Evolutionary conservation across 2,329 filamentous ascomycete species (phyloP).

Genomic region (Clathrospora elynae): DNA sequence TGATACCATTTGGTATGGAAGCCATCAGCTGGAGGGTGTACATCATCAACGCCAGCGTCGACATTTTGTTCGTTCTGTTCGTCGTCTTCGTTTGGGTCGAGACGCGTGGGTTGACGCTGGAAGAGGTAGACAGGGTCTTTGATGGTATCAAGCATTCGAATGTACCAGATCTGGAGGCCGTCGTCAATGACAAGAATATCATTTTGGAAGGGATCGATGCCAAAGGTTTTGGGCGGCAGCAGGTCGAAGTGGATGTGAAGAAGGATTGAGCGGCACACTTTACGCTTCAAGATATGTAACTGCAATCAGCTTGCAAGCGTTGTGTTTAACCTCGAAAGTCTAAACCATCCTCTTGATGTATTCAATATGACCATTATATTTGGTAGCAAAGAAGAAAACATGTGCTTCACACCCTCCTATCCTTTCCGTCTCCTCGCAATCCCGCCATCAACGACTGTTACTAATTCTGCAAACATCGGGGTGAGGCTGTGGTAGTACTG

Average conservation of each 20-base stretch:
- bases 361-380: too few relatives aligned
- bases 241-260: background rate
- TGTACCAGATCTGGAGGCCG: constrained; percentile 21
- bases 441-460: constrained; percentile 29
- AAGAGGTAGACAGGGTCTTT: constrained; percentile 26
- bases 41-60: constrained; percentile 26
- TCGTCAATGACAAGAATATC: constrained; percentile 12
- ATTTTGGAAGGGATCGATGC: constrained; percentile 9
- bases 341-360: too few relatives aligned
- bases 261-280: too few relatives aligned
- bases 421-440: too few relatives aligned
- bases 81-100: constrained; percentile 43
- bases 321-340: too few relatives aligned
- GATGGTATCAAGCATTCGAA: constrained; percentile 25
- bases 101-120: constrained; percentile 24
- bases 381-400: too few relatives aligned
- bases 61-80: constrained; percentile 32
- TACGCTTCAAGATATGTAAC: too few relatives aligned
- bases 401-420: too few relatives aligned
- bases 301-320: too few relatives aligned
- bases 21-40: constrained; percentile 33
- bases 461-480: constrained; percentile 28
- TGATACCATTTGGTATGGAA: constrained; percentile 42
- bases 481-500: constrained; percentile 41
- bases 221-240: background rate